Conservation (phyloP, 139 green algal genomes). For the Nannochloris sp. region DNA sequence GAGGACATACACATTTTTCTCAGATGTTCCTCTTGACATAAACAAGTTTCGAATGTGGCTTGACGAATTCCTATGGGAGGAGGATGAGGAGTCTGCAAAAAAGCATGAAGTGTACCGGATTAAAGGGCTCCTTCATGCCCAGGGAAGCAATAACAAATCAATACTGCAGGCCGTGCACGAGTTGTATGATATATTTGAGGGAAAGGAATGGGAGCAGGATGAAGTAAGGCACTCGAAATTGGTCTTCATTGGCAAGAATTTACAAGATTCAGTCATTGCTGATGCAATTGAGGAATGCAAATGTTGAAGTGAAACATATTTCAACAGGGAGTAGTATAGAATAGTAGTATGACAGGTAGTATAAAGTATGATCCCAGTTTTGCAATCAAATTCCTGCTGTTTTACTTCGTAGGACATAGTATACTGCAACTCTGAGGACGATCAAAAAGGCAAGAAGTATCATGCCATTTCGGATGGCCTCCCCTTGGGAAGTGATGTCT, state of each 20-base stretch:
- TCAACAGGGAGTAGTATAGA: background rate
- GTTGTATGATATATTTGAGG: conserved; percentile 65
- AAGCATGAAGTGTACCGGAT: conserved; percentile 56
- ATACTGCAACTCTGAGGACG: conserved; percentile 14
- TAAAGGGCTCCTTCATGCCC: conserved; percentile 63
- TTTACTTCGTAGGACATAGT: conserved; percentile 23
- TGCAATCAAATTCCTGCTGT: conserved; percentile 1
- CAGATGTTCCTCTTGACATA: conserved; percentile 22
- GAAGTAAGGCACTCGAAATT: conserved; percentile 26
- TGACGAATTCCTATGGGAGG: conserved; percentile 56
- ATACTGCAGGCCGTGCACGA: conserved; percentile 64
- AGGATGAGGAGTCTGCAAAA: background rate
- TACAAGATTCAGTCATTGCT: conserved; percentile 20
- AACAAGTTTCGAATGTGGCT: conserved; percentile 38
- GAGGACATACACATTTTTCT: conserved; percentile 26
- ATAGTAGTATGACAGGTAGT: background rate
- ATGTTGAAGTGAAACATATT: too few species aligned
- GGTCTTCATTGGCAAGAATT: conserved; percentile 53
- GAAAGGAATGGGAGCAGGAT: conserved; percentile 27
- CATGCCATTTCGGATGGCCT: conserved; percentile 18
- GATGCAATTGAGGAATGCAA: conserved; percentile 2
- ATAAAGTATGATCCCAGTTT: background rate
- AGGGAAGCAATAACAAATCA: conserved; percentile 29
- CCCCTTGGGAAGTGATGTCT: conserved; percentile 12
- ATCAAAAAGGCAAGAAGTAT: conserved; percentile 24